Conservation (phyloP, 208 protist species). For the Phytomonas francai region DNA sequence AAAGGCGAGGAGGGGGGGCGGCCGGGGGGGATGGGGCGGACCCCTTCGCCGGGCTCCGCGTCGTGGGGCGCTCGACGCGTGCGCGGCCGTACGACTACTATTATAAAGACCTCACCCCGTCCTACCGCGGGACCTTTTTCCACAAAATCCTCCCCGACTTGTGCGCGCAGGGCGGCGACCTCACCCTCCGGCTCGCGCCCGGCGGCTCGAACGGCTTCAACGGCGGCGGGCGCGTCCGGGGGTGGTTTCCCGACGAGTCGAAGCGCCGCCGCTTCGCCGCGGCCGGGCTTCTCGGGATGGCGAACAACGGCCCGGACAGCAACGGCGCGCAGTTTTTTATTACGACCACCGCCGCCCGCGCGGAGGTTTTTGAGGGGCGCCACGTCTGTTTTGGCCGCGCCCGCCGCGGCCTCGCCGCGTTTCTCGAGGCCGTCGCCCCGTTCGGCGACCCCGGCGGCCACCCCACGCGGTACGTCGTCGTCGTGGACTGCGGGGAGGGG, state of each 20-base stretch:
- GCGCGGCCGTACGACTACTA: slow-evolving; percentile 44
- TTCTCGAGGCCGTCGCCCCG: slow-evolving; percentile 48
- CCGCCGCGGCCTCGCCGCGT: slow-evolving; percentile 37
- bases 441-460: slow-evolving; percentile 56
- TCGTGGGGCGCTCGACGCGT: not conserved
- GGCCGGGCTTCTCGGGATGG: slow-evolving; percentile 77
- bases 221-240: slow-evolving; percentile 74
- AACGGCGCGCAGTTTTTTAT: slow-evolving; percentile 94
- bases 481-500: slow-evolving; percentile 70
- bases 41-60: not conserved
- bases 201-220: slow-evolving; percentile 78
- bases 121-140: slow-evolving; percentile 86
- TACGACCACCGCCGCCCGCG: slow-evolving; percentile 50
- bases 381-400: slow-evolving; percentile 69
- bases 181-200: slow-evolving; percentile 87
- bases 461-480: slow-evolving; percentile 61
- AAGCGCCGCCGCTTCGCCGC: slow-evolving; percentile 88
- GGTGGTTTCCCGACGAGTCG: slow-evolving; percentile 89
- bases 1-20: no score
- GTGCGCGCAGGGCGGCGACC: slow-evolving; percentile 93
- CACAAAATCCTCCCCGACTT: slow-evolving; percentile 88
- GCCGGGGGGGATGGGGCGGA: no score
- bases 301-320: slow-evolving; percentile 89
- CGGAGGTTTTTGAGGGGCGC: slow-evolving; percentile 57
- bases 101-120: slow-evolving; percentile 52